A percentile compares a stretch with the other conserved stretches of the same genome.
These are phyloP conservation scores for Metarhizium anisopliae DNA, from an alignment of 2,329 filamentous ascomycete species.

Conservation along the genomic window DNA sequence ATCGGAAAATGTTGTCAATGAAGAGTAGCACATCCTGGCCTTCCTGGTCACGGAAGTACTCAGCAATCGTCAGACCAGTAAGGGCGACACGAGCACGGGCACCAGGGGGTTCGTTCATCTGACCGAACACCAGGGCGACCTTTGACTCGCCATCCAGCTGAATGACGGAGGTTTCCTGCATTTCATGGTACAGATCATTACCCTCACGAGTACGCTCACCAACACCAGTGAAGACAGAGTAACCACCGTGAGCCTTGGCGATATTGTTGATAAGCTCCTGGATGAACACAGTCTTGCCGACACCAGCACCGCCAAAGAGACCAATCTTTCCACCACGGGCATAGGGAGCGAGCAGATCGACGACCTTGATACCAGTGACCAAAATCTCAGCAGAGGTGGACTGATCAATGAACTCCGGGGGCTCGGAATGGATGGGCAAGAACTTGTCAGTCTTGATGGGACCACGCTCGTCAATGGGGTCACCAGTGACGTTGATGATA, in stretches of 20 bases:
- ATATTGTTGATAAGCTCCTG: conserved; percentile 99
- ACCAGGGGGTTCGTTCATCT: conserved; percentile 99
- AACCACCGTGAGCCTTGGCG: conserved; percentile 99
- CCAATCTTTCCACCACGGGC: conserved; percentile 99
- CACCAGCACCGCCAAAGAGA: conserved; percentile 99
- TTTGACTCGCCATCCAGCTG: conserved; percentile 99
- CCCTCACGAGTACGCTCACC: conserved; percentile 99
- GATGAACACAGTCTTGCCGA: conserved; percentile 99
- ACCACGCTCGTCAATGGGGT: conserved; percentile 98
- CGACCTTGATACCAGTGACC: conserved; percentile 99
- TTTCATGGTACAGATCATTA: conserved; percentile 99
- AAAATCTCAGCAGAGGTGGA: conserved; percentile 94
- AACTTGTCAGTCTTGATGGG: conserved; percentile 90
- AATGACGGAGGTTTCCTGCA: conserved; percentile 99
- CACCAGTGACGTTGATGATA: conserved; percentile 99
- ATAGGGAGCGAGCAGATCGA: conserved; percentile 97
- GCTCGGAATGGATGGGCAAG: conserved; percentile 87
- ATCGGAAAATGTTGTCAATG: conserved; percentile 99
- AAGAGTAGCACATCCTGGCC: conserved; percentile 98
- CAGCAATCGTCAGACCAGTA: conserved; percentile 72
- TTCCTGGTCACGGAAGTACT: conserved; percentile 69
- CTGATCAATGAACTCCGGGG: conserved; percentile 89
- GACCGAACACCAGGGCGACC: conserved; percentile 98
- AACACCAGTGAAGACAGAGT: conserved; percentile 99
- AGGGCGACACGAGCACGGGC: conserved; percentile 99